Conservation (phyloP, 345 rosid species). For the Euphorbia lathyris region DNA sequence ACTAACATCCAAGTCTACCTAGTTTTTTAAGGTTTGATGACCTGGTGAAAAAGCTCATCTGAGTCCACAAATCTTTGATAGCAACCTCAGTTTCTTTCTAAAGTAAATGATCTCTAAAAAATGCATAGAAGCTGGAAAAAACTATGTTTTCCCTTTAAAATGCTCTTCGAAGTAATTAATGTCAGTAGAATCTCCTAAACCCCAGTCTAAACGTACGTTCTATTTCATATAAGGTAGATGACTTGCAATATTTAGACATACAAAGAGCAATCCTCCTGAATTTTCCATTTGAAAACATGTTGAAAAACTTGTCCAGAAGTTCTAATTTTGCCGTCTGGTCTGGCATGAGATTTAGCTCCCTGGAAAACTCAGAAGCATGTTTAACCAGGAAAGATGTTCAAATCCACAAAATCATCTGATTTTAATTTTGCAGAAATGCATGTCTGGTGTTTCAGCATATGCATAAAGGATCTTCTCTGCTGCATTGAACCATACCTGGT, state of each 20-base stretch:
- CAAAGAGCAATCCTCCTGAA: neutral
- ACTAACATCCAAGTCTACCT: neutral
- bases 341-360: neutral
- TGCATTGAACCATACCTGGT: conserved; percentile 47
- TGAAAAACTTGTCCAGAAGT: neutral
- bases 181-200: neutral
- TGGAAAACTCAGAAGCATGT: neutral
- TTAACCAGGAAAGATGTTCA: neutral
- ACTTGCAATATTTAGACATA: neutral
- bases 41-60: neutral
- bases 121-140: neutral
- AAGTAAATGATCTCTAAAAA: neutral
- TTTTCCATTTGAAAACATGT: conserved; percentile 2
- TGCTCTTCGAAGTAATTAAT: neutral
- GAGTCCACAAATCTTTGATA: neutral
- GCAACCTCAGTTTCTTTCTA: neutral
- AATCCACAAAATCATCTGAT: neutral
- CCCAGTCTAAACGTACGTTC: neutral
- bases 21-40: neutral
- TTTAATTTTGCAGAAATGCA: neutral
- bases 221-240: neutral
- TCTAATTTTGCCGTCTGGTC: neutral
- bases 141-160: conserved; percentile 1
- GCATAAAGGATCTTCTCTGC: neutral
- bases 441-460: neutral